Conservation (phyloP, 257 asterid genomes). For the Solanum tarijense region DNA sequence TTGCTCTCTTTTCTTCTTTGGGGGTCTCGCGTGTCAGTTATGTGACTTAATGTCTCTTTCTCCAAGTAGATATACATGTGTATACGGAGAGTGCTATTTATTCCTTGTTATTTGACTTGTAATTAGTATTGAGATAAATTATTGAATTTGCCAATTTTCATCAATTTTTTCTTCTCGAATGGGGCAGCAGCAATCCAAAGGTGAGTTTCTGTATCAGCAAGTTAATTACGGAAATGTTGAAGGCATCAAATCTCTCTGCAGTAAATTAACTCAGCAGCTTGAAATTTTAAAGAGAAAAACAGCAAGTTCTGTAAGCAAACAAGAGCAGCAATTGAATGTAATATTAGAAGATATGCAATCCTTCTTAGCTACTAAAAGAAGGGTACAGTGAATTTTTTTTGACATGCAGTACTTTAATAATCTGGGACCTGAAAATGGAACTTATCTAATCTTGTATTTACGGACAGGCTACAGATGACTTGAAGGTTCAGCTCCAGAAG, state of each 20-base stretch:
- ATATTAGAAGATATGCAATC: slow-evolving; percentile 27
- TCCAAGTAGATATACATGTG: no score
- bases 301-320: slow-evolving; percentile 20
- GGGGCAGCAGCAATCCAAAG: slow-evolving; percentile 86
- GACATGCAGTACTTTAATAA: neutral
- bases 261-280: slow-evolving; percentile 38
- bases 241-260: slow-evolving; percentile 60
- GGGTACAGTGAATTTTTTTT: slow-evolving; percentile 13
- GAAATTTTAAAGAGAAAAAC: slow-evolving; percentile 23
- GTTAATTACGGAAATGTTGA: slow-evolving; percentile 57
- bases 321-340: slow-evolving; percentile 29
- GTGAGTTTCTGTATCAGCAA: slow-evolving; percentile 61
- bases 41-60: no score
- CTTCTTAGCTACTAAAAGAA: slow-evolving; percentile 27
- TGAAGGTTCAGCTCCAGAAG: slow-evolving; percentile 19
- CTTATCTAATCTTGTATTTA: neutral
- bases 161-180: slow-evolving; percentile 8
- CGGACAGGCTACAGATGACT: slow-evolving; percentile 30
- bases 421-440: neutral
- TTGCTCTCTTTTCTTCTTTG: no score
- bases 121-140: no score
- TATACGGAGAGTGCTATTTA: no score
- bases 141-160: neutral
- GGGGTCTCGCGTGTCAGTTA: no score
- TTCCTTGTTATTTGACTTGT: no score